Base-by-base conservation (phyloP, 2,329 filamentous ascomycete genomes). In the Cytospora schulzeri region DNA sequence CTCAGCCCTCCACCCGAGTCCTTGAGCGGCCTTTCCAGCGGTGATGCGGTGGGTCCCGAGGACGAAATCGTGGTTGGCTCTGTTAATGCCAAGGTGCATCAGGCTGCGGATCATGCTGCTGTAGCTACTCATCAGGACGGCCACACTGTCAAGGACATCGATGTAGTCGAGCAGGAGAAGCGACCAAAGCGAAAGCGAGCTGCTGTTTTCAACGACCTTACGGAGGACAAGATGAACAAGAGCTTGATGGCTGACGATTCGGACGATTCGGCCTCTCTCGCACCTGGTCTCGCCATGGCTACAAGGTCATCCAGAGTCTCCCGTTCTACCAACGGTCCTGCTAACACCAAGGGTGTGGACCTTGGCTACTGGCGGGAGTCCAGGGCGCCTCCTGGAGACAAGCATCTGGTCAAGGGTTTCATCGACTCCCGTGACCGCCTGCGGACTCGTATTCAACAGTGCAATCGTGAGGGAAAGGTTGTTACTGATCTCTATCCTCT, bases 311-410 rank as follows among this genome's bases (percentile, higher is more conserved):
- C 26, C 31, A 63, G 59, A 45, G 28, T 24, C 15, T 24, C 74
- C 53, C 45, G 68, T 22, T 78, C 70, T 28, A 70, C 69, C 8
- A 71, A 71, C 15, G 72, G 70, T 19, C 56, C 69, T 12, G 71
- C 71, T 19, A 73, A 72, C 15, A 74, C 77, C 26, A 85, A 84
- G 67, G 79, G 80, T 4, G 78, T 85, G 6, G 72, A 81, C 6
- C 76, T 89, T 9, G 86, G 86, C 1, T 82, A 85, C 60, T 89
- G 86, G 86, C 79, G 85, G 58, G 84, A 87, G 57, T 88, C 86
- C 0, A 75, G 76, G 4, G 81, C 84, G 0, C 79, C 81, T 0
- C 74, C 77, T 9, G 74, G 75, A 2, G 78, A 80, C 17, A 87
- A 85, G 70, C 86, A 88, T 70, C 80, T 80, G 0, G 83, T 88